Conservation (phyloP, 2,329 filamentous ascomycete genomes). For the Scytalidium lignicola region DNA sequence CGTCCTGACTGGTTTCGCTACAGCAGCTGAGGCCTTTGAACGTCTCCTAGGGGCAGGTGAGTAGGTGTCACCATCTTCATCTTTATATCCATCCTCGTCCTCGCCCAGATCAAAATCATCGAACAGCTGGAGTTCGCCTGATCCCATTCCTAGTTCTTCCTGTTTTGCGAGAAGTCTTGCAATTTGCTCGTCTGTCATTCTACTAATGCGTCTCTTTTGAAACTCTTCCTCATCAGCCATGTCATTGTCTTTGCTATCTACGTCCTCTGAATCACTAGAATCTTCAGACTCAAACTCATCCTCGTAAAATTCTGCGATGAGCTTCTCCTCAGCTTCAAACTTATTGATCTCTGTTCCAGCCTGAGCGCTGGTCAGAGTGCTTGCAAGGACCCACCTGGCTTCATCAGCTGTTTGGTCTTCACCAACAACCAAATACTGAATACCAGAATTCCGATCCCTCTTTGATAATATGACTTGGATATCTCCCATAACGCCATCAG, state of each 20-base stretch:
- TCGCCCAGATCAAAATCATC: slow-evolving; percentile 33
- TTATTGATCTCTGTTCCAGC: slow-evolving; percentile 25
- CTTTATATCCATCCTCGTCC: slow-evolving; percentile 17
- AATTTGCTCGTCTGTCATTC: slow-evolving; percentile 58
- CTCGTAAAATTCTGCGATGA: slow-evolving; percentile 21
- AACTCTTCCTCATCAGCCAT: slow-evolving; percentile 34
- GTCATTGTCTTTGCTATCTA: slow-evolving; percentile 34
- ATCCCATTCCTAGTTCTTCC: slow-evolving; percentile 57
- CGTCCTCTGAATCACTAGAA: slow-evolving; percentile 22
- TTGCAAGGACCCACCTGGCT: slow-evolving; percentile 41
- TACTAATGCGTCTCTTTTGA: slow-evolving; percentile 26
- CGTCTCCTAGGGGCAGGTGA: not conserved
- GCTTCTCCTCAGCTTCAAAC: slow-evolving; percentile 29
- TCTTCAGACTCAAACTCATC: slow-evolving; percentile 18
- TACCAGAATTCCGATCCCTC: slow-evolving; percentile 36
- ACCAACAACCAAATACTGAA: slow-evolving; percentile 48
- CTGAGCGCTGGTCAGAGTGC: slow-evolving; percentile 26
- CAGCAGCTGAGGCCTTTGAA: not conserved
- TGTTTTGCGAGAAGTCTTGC: slow-evolving; percentile 57
- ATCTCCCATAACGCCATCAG: slow-evolving; percentile 37
- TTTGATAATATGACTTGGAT: slow-evolving; percentile 39
- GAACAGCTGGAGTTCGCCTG: slow-evolving; percentile 53
- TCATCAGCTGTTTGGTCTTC: slow-evolving; percentile 38
- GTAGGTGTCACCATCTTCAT: not conserved
- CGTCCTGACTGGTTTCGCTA: not conserved